These are phyloP conservation scores for Aspergillus nidulans DNA, from an alignment of 495 filamentous ascomycete genomes.

Conservation along the genomic window DNA sequence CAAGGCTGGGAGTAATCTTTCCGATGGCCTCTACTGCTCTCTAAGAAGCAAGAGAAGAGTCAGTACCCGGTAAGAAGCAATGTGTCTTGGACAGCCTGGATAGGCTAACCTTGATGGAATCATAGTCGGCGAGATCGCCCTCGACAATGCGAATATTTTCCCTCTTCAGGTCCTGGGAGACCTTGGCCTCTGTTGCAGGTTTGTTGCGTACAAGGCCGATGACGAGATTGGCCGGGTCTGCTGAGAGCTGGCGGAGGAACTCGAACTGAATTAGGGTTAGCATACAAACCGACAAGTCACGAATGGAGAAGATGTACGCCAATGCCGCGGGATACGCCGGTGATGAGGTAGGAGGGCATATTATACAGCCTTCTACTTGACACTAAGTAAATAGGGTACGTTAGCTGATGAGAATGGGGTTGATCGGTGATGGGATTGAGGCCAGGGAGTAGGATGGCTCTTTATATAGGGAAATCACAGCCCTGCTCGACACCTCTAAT, in stretches of 20 bases:
- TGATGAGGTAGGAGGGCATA: slow-evolving; percentile 10
- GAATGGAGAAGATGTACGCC: neutral
- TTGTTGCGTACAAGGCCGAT: slow-evolving; percentile 12
- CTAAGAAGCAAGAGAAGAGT: no score
- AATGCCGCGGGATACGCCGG: slow-evolving; percentile 6
- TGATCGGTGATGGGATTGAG: no score
- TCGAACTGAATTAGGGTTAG: neutral
- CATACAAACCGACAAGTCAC: neutral
- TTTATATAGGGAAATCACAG: no score
- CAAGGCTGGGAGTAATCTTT: slow-evolving; percentile 8
- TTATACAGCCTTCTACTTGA: neutral
- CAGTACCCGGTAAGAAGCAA: no score
- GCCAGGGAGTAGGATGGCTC: no score
- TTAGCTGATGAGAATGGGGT: neutral
- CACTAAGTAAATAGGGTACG: neutral
- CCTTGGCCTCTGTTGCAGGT: neutral
- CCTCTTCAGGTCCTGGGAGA: neutral
- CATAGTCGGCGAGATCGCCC: slow-evolving; percentile 1
- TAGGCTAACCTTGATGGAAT: neutral
- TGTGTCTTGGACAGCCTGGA: no score
- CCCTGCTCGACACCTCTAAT: neutral
- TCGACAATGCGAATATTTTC: slow-evolving; percentile 7
- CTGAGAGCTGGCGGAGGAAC: slow-evolving; percentile 11
- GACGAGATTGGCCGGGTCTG: slow-evolving; percentile 3
- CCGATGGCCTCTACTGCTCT: slow-evolving; percentile 2